Percentiles rank a stretch among this genome's conserved stretches.
phyloP scores from a whole-genome alignment of 139 green algal genomes.

The Chlorella sp. region DNA sequence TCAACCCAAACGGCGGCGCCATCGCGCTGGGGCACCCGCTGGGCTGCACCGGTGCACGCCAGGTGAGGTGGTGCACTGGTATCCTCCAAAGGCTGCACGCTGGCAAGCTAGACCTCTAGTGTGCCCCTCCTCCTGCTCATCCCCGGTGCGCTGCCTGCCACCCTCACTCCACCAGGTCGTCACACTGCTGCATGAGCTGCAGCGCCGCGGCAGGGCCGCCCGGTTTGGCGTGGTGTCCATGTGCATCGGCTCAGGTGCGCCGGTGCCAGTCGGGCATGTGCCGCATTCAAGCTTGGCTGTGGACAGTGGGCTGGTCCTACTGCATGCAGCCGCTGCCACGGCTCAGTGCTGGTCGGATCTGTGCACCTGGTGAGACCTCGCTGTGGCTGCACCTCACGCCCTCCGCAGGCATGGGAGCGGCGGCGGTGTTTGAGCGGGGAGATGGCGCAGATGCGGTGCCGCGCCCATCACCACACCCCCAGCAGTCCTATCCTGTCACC shows the following conservation, averaged over 20 bases:
- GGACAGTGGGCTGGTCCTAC: not conserved
- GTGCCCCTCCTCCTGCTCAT: not conserved
- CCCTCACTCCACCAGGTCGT: conserved; percentile 69
- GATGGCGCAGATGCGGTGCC: conserved; percentile 13
- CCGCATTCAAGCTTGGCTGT: not conserved
- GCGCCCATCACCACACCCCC: not conserved
- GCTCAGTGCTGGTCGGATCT: no score
- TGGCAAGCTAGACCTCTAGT: no score
- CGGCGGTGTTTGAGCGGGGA: conserved; percentile 86
- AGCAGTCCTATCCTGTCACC: no score
- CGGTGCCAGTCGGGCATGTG: not conserved
- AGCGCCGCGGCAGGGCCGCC: conserved; percentile 75
- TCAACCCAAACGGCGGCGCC: conserved; percentile 98
- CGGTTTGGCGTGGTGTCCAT: conserved; percentile 97
- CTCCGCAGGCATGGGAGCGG: conserved; percentile 87
- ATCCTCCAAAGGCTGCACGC: not conserved
- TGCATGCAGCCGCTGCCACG: not conserved
- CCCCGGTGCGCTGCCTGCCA: not conserved
- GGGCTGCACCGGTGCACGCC: conserved; percentile 76
- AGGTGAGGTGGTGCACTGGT: not conserved
- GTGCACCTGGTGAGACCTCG: no score
- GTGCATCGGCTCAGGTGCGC: conserved; percentile 90
- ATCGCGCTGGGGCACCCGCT: conserved; percentile 98
- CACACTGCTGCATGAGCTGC: conserved; percentile 97
- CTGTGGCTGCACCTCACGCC: not conserved